Conservation (phyloP, 345 rosid genomes). For the Gossypium australe region DNA sequence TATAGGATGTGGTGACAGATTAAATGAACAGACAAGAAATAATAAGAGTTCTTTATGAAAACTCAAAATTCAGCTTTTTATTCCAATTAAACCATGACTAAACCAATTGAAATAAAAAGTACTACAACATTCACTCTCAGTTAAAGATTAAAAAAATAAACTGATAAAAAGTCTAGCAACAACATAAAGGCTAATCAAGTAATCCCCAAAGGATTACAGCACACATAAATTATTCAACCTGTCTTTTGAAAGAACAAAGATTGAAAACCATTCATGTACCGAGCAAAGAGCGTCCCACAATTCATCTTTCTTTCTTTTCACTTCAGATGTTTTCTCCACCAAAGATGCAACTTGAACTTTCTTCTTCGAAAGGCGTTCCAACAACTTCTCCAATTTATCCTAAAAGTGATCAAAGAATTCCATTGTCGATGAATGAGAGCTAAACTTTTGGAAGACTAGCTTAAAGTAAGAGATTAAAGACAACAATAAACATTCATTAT, state of each 20-base stretch:
- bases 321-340: conserved; percentile 63
- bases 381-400: conserved; percentile 54
- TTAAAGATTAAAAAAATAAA: neutral
- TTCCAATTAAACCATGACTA: neutral
- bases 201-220: neutral
- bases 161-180: neutral
- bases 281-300: conserved; percentile 42
- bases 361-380: conserved; percentile 52
- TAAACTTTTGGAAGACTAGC: neutral
- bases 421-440: conserved; percentile 6
- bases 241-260: conserved; percentile 4
- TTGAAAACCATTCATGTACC: conserved; percentile 42
- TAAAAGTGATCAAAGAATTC: conserved; percentile 22
- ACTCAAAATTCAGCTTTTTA: neutral
- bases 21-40: neutral
- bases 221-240: neutral
- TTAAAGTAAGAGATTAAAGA: neutral
- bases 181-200: neutral
- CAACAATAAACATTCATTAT: neutral
- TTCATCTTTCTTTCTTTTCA: conserved; percentile 62
- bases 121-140: neutral
- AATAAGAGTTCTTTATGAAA: neutral
- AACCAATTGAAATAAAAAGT: neutral
- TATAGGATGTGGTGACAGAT: neutral
- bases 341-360: conserved; percentile 59